These are phyloP conservation scores for Exophiala sideris DNA, from an alignment of 2,329 filamentous ascomycete species.

Conservation along the genomic window DNA sequence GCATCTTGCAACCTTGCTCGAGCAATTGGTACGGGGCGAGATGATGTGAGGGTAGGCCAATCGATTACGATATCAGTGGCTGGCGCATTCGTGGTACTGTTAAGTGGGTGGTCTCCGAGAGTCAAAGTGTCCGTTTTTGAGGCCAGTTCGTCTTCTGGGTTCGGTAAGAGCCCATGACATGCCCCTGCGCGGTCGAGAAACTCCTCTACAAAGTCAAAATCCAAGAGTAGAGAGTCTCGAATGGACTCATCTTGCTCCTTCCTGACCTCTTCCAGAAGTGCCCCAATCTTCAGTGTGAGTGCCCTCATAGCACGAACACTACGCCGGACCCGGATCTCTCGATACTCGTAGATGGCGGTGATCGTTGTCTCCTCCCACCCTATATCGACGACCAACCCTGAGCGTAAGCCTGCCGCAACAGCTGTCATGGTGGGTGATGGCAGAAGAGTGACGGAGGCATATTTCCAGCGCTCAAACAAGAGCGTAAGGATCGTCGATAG, in stretches of 20 bases:
- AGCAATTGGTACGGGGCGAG: slow-evolving; percentile 50
- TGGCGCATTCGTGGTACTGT: background rate
- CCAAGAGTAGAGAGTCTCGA: slow-evolving; percentile 18
- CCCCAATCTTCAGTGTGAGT: slow-evolving; percentile 66
- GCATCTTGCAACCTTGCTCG: slow-evolving; percentile 70
- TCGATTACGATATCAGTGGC: slow-evolving; percentile 18
- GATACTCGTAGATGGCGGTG: slow-evolving; percentile 85
- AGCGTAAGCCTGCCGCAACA: slow-evolving; percentile 76
- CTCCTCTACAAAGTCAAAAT: slow-evolving; percentile 32
- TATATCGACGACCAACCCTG: slow-evolving; percentile 82
- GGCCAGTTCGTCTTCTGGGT: slow-evolving; percentile 2
- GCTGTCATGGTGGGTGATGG: slow-evolving; percentile 71
- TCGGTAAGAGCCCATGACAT: slow-evolving; percentile 14
- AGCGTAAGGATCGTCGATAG: slow-evolving; percentile 72
- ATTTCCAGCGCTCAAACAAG: slow-evolving; percentile 75
- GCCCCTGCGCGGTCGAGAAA: slow-evolving; percentile 21
- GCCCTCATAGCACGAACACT: slow-evolving; percentile 71
- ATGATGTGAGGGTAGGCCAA: slow-evolving; percentile 24
- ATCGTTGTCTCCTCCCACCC: slow-evolving; percentile 89
- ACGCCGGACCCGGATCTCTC: slow-evolving; percentile 68
- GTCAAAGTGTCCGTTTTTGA: slow-evolving; percentile 4
- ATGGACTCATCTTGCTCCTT: slow-evolving; percentile 14
- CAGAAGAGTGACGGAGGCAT: slow-evolving; percentile 75
- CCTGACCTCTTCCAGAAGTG: slow-evolving; percentile 14
- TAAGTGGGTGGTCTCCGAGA: slow-evolving; percentile 4